These are phyloP conservation scores for Pythium monospermum DNA, from an alignment of 352 stramenopile genomes.

Conservation along the genomic window DNA sequence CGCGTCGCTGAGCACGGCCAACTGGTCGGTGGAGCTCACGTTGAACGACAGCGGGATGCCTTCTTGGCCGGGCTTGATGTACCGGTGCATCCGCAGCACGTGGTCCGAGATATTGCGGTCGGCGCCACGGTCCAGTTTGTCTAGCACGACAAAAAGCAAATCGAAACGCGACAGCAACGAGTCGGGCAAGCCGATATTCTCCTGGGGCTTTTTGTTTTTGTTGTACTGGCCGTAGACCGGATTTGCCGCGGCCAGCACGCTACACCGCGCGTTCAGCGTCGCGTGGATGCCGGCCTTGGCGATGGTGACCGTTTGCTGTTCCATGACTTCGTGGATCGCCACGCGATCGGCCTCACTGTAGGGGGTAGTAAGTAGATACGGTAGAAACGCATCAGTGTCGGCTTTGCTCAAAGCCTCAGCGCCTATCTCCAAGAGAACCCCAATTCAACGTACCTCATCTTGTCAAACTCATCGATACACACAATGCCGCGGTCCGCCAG, in stretches of 20 bases:
- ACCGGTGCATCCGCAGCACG: constrained; percentile 96
- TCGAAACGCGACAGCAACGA: constrained; percentile 99
- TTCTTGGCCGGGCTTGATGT: constrained; percentile 84
- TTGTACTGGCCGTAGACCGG: constrained; percentile 99
- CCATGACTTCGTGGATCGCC: constrained; percentile 99
- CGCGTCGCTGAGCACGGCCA: constrained; percentile 57
- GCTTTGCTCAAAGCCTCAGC: too few species aligned
- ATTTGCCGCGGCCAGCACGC: constrained; percentile 98
- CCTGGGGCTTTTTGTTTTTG: constrained; percentile 95
- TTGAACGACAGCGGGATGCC: constrained; percentile 87
- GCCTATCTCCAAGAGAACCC: too few species aligned
- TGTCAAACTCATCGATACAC: constrained; percentile 99
- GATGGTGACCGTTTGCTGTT: constrained; percentile 99
- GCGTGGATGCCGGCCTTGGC: constrained; percentile 99
- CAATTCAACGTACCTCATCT: constrained; percentile 85
- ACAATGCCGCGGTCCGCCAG: constrained; percentile 98
- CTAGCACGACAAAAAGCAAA: constrained; percentile 99
- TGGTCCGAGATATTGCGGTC: constrained; percentile 97
- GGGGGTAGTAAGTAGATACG: background rate
- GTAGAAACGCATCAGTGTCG: too few species aligned
- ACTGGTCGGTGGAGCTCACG: constrained; percentile 75
- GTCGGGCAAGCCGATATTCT: constrained; percentile 99
- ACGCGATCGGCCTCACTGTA: constrained; percentile 94
- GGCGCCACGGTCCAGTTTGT: constrained; percentile 94
- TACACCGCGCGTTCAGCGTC: constrained; percentile 98